Evolutionary conservation across 371 early-diverging fungal species (phyloP), one percentile per base, ranked within the genome.

Genomic region (Mucor plumbeus): DNA sequence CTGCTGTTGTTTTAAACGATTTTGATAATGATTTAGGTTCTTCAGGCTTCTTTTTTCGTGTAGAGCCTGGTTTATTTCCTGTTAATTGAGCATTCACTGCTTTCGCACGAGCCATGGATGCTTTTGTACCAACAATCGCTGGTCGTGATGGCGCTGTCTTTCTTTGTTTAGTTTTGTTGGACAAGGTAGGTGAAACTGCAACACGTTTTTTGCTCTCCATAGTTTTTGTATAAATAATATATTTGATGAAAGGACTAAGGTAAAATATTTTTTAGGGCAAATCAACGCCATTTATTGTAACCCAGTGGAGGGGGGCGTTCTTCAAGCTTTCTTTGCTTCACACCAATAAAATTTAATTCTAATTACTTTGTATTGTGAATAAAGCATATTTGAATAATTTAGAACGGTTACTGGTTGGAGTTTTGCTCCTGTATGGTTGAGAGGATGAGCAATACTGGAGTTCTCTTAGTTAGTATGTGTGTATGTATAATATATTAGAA

Each of bases 51-150:
- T 15, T 50, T 65, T 47, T 62, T 26, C 33, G 48, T 36, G 13
- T 38, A 10, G 4, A 38, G 14, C 11, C 33, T 9, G 56, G 58
- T n/a, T 35, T 33, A 31, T 54, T 68, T n/a, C 44, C 59, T 41
- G 59, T 17, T 53, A 67, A 36, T 44, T 61, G 61, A 26, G 67
- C 61, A 2, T 44, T 59, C 10, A 72, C 65, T 11, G 73, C 73
- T 54, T 65, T 55, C 13, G 65, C 73, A 35, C 73, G 68, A 33
- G 73, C 73, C 39, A 64, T 53, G 11, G 73, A 68, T 6, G 73
- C 73, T 26, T 68, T 72, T 53, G 73, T 72, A 4, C 36, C 64
- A 7, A 35, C 48, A 14, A 72, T 59, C 13, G 58, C 7, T 7
- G 68, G 68, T 11, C 40, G 34, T 31, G n/a, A 0, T 4, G 35